These are phyloP conservation scores for Rehmannia glutinosa DNA, from an alignment of 257 asterid species.

Conservation along the genomic window DNA sequence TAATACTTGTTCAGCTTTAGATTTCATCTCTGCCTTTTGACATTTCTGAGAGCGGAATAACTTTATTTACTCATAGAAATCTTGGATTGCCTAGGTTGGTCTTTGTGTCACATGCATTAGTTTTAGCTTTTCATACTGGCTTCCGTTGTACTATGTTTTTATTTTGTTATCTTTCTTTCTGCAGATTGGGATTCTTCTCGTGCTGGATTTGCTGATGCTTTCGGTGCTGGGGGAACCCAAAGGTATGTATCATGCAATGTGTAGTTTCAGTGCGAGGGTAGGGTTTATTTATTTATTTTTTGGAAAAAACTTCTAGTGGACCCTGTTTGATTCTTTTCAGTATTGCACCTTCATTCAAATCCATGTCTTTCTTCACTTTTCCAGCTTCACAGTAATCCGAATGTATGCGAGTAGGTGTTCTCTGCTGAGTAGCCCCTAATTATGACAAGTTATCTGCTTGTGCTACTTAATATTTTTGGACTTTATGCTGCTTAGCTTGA, in stretches of 20 bases:
- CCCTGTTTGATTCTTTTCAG: too few relatives aligned
- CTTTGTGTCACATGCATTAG: too few relatives aligned
- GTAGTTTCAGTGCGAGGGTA: too few relatives aligned
- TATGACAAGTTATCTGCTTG: constrained; percentile 1
- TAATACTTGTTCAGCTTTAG: too few relatives aligned
- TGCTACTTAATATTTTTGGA: neutral
- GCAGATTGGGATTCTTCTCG: constrained; percentile 89
- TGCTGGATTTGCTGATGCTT: constrained; percentile 60
- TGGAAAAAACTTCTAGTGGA: too few relatives aligned
- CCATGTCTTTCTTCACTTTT: too few relatives aligned
- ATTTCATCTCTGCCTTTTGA: too few relatives aligned
- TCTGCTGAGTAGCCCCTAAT: neutral
- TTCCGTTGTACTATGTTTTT: neutral
- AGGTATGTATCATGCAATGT: constrained; percentile 47
- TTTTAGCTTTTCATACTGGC: neutral
- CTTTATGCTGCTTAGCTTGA: neutral
- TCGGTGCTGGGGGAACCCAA: constrained; percentile 53
- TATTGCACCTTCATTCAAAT: constrained; percentile 5
- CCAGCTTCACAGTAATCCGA: constrained; percentile 1
- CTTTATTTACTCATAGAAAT: too few relatives aligned
- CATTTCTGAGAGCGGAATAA: too few relatives aligned
- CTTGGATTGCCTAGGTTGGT: too few relatives aligned
- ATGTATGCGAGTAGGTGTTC: constrained; percentile 2
- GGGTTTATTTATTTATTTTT: too few relatives aligned
- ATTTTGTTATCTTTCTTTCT: too few relatives aligned